Percentiles rank a stretch among this genome's conserved stretches.
phyloP scores from a whole-genome alignment of 768 basidiomycete genomes.

The Agrocybe praecox region DNA sequence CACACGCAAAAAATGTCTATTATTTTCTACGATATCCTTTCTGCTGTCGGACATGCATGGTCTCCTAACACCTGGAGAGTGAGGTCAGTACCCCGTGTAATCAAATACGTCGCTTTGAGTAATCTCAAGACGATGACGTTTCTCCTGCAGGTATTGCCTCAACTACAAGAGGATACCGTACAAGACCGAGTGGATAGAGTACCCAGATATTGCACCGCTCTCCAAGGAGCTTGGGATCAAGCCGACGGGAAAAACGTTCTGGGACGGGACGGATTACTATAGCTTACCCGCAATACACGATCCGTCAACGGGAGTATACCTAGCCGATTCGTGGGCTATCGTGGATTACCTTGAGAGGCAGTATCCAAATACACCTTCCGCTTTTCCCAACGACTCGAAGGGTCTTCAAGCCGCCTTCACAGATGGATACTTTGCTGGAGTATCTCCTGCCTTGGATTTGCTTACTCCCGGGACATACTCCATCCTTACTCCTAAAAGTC shows the following conservation, averaged over 20 bases:
- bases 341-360: slow-evolving; percentile 46
- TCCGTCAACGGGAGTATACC: slow-evolving; percentile 29
- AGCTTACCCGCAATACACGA: slow-evolving; percentile 46
- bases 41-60: not conserved
- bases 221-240: slow-evolving; percentile 32
- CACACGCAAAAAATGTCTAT: not conserved
- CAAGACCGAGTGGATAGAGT: slow-evolving; percentile 46
- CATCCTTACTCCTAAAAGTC: slow-evolving; percentile 15
- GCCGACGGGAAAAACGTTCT: slow-evolving; percentile 25
- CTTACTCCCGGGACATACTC: not conserved
- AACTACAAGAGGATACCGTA: slow-evolving; percentile 36
- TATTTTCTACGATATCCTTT: not conserved
- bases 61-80: slow-evolving; percentile 3
- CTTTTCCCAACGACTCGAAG: slow-evolving; percentile 20
- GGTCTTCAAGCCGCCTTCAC: slow-evolving; percentile 11
- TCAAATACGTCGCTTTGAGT: too few species aligned
- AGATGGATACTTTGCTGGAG: not conserved
- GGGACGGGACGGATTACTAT: slow-evolving; percentile 33
- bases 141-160: slow-evolving; percentile 6
- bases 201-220: slow-evolving; percentile 37
- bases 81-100: not conserved
- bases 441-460: not conserved
- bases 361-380: slow-evolving; percentile 35
- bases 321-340: slow-evolving; percentile 44
- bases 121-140: too few species aligned